These are phyloP conservation scores for Pseudogymnoascus sp. DNA, from an alignment of 2,329 filamentous ascomycete species.

Conservation along the genomic window DNA sequence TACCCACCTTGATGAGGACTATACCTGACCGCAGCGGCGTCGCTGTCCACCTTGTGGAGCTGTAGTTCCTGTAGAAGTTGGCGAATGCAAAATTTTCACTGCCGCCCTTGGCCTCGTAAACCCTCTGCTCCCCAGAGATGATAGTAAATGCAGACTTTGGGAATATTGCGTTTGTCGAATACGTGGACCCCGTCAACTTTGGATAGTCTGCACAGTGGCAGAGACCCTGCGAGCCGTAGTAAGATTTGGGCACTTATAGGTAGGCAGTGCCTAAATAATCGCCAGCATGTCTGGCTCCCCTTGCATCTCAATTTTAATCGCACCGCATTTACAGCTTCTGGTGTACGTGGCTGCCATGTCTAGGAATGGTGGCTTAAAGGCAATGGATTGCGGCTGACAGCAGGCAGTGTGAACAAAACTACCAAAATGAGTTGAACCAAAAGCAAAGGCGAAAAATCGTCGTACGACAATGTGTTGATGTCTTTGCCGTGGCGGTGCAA, in stretches of 20 bases:
- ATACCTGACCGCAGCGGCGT: neutral
- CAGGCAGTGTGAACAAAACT: no score
- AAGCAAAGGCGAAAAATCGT: slow-evolving; percentile 12
- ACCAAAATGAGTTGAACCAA: slow-evolving; percentile 13
- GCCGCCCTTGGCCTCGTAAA: neutral
- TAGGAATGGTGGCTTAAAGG: neutral
- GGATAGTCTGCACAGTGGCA: neutral
- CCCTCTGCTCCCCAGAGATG: neutral
- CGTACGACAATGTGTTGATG: slow-evolving; percentile 12
- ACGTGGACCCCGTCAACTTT: neutral
- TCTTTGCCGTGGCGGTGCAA: slow-evolving; percentile 12
- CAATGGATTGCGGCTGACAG: neutral
- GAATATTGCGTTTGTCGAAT: neutral
- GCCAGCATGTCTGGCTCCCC: neutral
- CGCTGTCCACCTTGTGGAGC: neutral
- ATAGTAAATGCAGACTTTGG: neutral
- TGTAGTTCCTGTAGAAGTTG: neutral
- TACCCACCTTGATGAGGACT: neutral
- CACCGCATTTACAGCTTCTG: neutral
- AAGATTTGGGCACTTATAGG: neutral
- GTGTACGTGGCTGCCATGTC: neutral
- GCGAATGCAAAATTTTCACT: neutral
- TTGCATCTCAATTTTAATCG: neutral
- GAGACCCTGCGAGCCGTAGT: neutral
- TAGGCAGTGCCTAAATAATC: neutral